These are phyloP conservation scores for Colletotrichum eleusines DNA, from an alignment of 2,329 filamentous ascomycete species.

Conservation along the genomic window DNA sequence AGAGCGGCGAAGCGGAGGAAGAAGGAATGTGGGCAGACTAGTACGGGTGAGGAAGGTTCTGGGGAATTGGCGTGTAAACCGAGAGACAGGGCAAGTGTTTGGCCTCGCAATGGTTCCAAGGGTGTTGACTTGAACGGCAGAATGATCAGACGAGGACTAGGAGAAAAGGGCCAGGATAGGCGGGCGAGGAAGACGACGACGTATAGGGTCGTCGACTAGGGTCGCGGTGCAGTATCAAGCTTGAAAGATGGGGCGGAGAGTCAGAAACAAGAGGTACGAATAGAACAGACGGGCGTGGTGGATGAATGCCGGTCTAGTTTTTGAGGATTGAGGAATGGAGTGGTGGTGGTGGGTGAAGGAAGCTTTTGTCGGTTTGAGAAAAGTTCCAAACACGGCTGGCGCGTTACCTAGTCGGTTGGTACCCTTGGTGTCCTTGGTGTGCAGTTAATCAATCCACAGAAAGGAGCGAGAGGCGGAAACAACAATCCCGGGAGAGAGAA, in stretches of 20 bases:
- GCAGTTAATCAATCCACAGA: not conserved
- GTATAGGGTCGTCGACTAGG: slow-evolving; percentile 8
- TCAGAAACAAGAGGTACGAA: not conserved
- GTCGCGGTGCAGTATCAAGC: not conserved
- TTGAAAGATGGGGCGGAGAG: not conserved
- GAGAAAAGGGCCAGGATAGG: slow-evolving; percentile 5
- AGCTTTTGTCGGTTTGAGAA: slow-evolving; percentile 39
- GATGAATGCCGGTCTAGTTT: slow-evolving; percentile 13
- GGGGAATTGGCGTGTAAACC: slow-evolving; percentile 16
- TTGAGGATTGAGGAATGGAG: slow-evolving; percentile 19
- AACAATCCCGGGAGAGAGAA: not conserved
- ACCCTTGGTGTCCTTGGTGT: slow-evolving; percentile 1
- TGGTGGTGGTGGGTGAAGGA: slow-evolving; percentile 26
- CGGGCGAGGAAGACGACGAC: slow-evolving; percentile 1
- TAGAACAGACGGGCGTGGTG: slow-evolving; percentile 4
- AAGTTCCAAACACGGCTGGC: slow-evolving; percentile 16
- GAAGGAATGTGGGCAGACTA: slow-evolving; percentile 2
- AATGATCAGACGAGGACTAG: slow-evolving; percentile 32
- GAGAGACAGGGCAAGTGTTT: not conserved
- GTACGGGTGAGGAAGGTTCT: slow-evolving; percentile 3
- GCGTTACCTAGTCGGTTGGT: slow-evolving; percentile 1
- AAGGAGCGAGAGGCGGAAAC: not conserved
- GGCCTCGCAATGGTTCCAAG: slow-evolving; percentile 26
- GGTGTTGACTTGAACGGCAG: slow-evolving; percentile 19
- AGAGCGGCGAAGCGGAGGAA: not conserved